Conservation (phyloP, 108 stramenopile species). For the Fragilaria crotonensis region DNA sequence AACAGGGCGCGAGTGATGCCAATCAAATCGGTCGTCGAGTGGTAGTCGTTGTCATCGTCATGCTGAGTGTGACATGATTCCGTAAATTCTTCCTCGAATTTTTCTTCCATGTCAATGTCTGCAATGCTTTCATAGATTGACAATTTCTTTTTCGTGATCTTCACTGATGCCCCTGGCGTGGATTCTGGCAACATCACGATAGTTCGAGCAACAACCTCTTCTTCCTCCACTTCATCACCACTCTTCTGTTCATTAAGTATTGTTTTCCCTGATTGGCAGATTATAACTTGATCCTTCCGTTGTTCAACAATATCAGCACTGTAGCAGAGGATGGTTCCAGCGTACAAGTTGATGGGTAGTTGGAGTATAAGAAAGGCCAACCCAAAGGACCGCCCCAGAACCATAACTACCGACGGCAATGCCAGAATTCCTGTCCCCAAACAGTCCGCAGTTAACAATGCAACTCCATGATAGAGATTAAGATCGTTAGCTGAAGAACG, state of each 20-base stretch:
- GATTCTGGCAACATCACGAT: neutral
- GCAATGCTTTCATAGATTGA: neutral
- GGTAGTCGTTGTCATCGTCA: constrained; percentile 36
- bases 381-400: constrained; percentile 35
- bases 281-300: neutral
- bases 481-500: constrained; percentile 36
- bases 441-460: constrained; percentile 61
- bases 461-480: constrained; percentile 34
- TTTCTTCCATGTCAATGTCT: neutral
- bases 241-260: neutral
- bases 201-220: neutral
- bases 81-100: too few species aligned
- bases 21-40: constrained; percentile 63
- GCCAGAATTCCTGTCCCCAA: constrained; percentile 73
- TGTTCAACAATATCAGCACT: constrained; percentile 42
- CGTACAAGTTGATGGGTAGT: constrained; percentile 54
- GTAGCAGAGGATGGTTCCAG: constrained; percentile 41
- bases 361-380: constrained; percentile 47
- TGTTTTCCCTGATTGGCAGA: constrained; percentile 3
- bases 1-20: constrained; percentile 57
- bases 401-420: constrained; percentile 38
- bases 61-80: too few species aligned
- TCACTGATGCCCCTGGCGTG: neutral
- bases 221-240: constrained; percentile 2
- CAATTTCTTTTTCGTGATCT: neutral